Evolutionary conservation across 2,329 filamentous ascomycete species (phyloP).

Genomic region (Colletotrichum sojae): DNA sequence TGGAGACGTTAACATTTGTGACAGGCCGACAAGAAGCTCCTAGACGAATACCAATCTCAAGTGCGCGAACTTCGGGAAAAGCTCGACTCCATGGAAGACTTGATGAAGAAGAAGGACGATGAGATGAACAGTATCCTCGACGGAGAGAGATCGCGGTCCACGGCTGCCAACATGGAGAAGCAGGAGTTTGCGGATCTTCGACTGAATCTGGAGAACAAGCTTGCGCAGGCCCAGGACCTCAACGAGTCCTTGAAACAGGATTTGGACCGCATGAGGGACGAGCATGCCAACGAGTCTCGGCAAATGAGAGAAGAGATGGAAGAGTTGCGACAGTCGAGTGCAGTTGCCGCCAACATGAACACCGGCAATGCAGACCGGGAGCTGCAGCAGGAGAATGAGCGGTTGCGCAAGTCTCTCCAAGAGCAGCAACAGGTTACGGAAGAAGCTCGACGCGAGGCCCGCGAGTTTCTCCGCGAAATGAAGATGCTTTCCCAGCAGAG

Average conservation of each 20-base stretch:
- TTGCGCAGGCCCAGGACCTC: slow-evolving; percentile 81
- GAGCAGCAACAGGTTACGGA: slow-evolving; percentile 88
- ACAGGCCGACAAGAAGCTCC: slow-evolving; percentile 77
- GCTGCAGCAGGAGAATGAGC: slow-evolving; percentile 77
- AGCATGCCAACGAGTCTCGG: slow-evolving; percentile 75
- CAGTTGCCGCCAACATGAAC: slow-evolving; percentile 37
- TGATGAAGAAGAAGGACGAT: slow-evolving; percentile 79
- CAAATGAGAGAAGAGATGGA: slow-evolving; percentile 76
- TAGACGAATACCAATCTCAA: slow-evolving; percentile 86
- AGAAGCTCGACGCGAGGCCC: slow-evolving; percentile 87
- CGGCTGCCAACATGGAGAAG: slow-evolving; percentile 72
- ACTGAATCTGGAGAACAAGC: slow-evolving; percentile 77
- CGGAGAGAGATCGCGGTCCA: slow-evolving; percentile 68
- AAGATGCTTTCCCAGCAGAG: slow-evolving; percentile 85
- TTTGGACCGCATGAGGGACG: slow-evolving; percentile 78
- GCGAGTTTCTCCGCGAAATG: slow-evolving; percentile 91
- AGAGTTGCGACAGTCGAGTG: slow-evolving; percentile 58
- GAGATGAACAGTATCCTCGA: slow-evolving; percentile 74
- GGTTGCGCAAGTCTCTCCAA: slow-evolving; percentile 73
- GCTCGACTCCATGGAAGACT: slow-evolving; percentile 78
- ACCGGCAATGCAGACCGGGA: slow-evolving; percentile 63
- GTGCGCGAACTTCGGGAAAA: slow-evolving; percentile 82
- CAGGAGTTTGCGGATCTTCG: slow-evolving; percentile 79
- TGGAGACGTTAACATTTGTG: slow-evolving; percentile 38
- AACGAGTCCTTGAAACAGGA: slow-evolving; percentile 86